These are phyloP conservation scores for Rhynchosporium graminicola DNA, from an alignment of 2,329 filamentous ascomycete species.

Conservation along the genomic window DNA sequence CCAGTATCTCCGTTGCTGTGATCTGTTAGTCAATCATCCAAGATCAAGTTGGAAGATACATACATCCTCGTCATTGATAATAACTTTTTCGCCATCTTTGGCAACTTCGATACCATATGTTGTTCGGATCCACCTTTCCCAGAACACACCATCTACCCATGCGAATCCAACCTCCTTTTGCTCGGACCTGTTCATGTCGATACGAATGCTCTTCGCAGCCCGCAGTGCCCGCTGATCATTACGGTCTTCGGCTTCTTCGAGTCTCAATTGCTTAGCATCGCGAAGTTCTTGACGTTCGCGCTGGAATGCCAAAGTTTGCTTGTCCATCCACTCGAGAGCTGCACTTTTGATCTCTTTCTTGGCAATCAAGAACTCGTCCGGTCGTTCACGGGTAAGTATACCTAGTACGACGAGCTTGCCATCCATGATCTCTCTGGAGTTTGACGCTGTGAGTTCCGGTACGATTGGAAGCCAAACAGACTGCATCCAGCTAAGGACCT, in stretches of 20 bases:
- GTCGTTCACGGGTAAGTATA: slow-evolving; percentile 77
- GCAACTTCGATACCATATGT: slow-evolving; percentile 88
- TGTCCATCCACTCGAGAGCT: slow-evolving; percentile 97
- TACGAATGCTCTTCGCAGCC: slow-evolving; percentile 84
- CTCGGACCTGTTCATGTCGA: slow-evolving; percentile 85
- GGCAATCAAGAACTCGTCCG: slow-evolving; percentile 75
- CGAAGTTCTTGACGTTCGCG: slow-evolving; percentile 90
- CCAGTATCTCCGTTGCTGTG: slow-evolving; percentile 89
- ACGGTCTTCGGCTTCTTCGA: slow-evolving; percentile 94
- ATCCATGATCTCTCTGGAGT: slow-evolving; percentile 93
- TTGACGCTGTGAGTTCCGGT: slow-evolving; percentile 86
- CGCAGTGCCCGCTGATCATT: slow-evolving; percentile 85
- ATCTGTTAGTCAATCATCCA: slow-evolving; percentile 41
- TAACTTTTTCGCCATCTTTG: slow-evolving; percentile 83
- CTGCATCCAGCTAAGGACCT: slow-evolving; percentile 89
- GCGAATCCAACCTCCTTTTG: slow-evolving; percentile 91
- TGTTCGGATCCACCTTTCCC: slow-evolving; percentile 95
- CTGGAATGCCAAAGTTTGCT: slow-evolving; percentile 88
- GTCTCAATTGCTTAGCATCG: slow-evolving; percentile 90
- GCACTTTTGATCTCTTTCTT: slow-evolving; percentile 93
- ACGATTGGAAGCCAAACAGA: slow-evolving; percentile 95
- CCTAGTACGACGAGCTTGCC: slow-evolving; percentile 93
- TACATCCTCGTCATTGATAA: slow-evolving; percentile 97
- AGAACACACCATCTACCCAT: slow-evolving; percentile 96
- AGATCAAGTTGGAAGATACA: slow-evolving; percentile 46